These are phyloP conservation scores for Liquidambar formosana DNA, from an alignment of 164 flowering plant species.

Conservation along the genomic window DNA sequence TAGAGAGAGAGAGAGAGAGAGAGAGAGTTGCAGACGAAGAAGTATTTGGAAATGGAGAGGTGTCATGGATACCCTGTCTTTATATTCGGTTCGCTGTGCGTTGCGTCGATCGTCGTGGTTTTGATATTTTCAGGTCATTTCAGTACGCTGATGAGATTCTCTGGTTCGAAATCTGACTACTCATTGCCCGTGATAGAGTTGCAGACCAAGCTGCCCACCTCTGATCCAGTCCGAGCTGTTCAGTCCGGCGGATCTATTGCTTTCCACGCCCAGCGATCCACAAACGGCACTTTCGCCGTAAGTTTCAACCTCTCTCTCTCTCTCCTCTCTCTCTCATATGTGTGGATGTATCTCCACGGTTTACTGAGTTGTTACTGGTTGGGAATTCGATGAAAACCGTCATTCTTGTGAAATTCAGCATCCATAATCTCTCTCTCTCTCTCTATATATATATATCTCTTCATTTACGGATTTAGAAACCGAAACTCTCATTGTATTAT, in stretches of 20 bases:
- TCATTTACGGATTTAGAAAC: too few relatives aligned
- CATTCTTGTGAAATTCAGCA: too few relatives aligned
- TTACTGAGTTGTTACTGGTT: not conserved
- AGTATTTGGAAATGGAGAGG: not conserved
- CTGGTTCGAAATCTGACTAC: not conserved
- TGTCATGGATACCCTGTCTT: not conserved
- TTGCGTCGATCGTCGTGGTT: conserved; percentile 2
- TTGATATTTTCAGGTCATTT: not conserved
- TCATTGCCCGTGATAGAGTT: conserved; percentile 6
- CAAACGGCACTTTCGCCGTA: conserved; percentile 11
- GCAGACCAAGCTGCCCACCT: conserved; percentile 5
- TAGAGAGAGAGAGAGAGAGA: not conserved
- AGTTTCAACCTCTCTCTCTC: not conserved
- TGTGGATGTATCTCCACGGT: too few relatives aligned
- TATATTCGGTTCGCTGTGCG: conserved; percentile 4
- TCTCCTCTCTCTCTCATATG: too few relatives aligned
- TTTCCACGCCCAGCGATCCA: not conserved
- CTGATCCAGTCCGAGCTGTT: conserved; percentile 16
- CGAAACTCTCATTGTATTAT: too few relatives aligned
- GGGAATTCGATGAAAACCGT: too few relatives aligned
- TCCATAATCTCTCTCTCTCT: too few relatives aligned
- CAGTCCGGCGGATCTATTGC: not conserved
- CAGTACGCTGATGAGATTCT: not conserved
- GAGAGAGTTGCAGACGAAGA: not conserved
- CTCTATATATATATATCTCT: too few relatives aligned